phyloP scores from a whole-genome alignment of 306 rosid genomes.

The Cucurbita ficifolia region DNA sequence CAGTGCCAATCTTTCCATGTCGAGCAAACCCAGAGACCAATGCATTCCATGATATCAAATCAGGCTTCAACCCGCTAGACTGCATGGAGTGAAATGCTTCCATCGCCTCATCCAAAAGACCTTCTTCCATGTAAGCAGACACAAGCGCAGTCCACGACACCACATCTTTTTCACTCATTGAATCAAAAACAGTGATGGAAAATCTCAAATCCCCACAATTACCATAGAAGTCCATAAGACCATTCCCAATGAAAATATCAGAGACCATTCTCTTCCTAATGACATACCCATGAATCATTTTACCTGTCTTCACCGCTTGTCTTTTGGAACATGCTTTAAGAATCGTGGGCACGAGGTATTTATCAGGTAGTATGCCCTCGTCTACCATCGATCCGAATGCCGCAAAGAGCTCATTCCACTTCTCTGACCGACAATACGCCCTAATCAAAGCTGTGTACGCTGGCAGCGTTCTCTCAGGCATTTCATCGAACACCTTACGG shows the following conservation, averaged over 20 bases:
- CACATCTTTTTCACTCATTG: conserved; percentile 28
- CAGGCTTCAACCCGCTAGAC: conserved; percentile 20
- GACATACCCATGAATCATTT: conserved; percentile 26
- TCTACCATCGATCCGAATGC: conserved; percentile 24
- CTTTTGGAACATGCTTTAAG: conserved; percentile 26
- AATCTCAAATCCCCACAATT: conserved; percentile 27
- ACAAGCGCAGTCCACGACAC: conserved; percentile 35
- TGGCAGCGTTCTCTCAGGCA: conserved; percentile 11
- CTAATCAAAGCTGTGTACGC: conserved; percentile 15
- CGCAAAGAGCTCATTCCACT: conserved; percentile 22
- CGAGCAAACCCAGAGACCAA: conserved; percentile 31
- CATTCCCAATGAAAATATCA: conserved; percentile 28
- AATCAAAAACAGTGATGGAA: conserved; percentile 20
- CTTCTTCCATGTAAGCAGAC: conserved; percentile 28
- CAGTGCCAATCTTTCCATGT: conserved; percentile 25
- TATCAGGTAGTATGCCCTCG: conserved; percentile 22
- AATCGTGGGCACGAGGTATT: conserved; percentile 28
- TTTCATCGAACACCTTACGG: conserved; percentile 20
- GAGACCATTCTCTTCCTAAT: conserved; percentile 14
- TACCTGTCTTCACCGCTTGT: conserved; percentile 16
- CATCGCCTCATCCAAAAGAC: conserved; percentile 21
- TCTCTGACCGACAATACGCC: conserved; percentile 19
- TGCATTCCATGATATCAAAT: conserved; percentile 37
- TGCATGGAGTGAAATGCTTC: conserved; percentile 23
- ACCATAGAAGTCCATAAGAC: conserved; percentile 25